Base-by-base conservation (phyloP, 2,329 filamentous ascomycete genomes). In the Diatrype stigma region DNA sequence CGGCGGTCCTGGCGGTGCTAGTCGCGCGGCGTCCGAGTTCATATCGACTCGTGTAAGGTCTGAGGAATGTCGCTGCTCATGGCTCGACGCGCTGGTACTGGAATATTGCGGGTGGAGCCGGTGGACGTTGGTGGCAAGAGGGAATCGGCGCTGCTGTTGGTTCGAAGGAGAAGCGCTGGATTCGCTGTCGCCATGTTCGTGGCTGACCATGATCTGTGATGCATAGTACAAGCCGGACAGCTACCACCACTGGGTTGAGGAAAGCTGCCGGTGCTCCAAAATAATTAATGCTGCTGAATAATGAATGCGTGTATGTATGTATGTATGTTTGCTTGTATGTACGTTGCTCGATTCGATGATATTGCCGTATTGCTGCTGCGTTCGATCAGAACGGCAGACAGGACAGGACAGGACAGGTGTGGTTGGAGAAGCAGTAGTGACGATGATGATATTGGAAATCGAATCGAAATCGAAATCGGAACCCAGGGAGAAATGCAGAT, bases 171-270 rank as follows among this genome's bases (percentile, higher is more conserved):
- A 8, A 44, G 40, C 40, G 40, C 40, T 23, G 40, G 40, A 28
- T 44, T 44, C 40, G 22, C 40, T n/a, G 40, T 44, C 19, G 40
- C 40, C 40, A 44, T 44, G 40, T 44, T 44, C 40, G 12, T 44
- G 22, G 40, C 40, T 44, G n/a, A 44, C 40, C 40, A 44, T 44
- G 40, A 44, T 44, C 40, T 19, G 40, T 23, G 21, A 26, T 16
- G 16, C 40, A 44, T 44, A 44, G 22, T 44, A 11, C 21, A 44
- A 16, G 21, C 40, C 21, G 21, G n/a, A 17, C 16, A 44, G 11
- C 40, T 23, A 23, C 7, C 4, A 44, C 19, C 22, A 16, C 21
- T 17, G 12, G 34, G 16, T 16, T 6, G 34, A 17, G 34, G 34
- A 37, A 6, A 37, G 26, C 26, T 10, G 10, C 26, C 10, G 10